Conservation (phyloP, 345 rosid species). For the Citrus hindsii region DNA sequence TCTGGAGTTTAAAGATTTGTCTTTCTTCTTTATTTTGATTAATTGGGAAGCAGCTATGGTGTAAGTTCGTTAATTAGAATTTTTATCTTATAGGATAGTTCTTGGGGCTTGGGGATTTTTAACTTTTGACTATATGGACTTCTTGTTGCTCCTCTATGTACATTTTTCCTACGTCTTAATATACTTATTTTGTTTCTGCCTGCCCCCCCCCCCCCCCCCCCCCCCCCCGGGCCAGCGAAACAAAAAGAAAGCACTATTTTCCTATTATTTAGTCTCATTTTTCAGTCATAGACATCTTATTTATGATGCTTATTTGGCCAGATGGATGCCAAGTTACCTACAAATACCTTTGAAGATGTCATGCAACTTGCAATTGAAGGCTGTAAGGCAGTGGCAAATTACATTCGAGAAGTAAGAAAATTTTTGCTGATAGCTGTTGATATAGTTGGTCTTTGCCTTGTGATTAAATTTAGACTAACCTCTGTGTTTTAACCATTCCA, state of each 20-base stretch:
- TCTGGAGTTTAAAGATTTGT: too few relatives aligned
- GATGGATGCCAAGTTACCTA: constrained; percentile 91
- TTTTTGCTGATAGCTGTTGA: neutral
- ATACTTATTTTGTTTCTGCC: too few relatives aligned
- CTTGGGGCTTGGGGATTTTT: too few relatives aligned
- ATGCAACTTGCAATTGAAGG: constrained; percentile 84
- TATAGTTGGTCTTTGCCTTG: neutral
- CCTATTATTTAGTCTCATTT: neutral
- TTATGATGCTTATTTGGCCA: constrained; percentile 19
- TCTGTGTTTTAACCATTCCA: neutral
- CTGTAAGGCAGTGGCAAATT: constrained; percentile 79
- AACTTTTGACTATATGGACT: too few relatives aligned
- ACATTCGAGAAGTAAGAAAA: constrained; percentile 58
- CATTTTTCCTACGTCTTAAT: too few relatives aligned
- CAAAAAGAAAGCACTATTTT: neutral
- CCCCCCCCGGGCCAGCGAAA: too few relatives aligned
- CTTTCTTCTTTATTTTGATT: too few relatives aligned
- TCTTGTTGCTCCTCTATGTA: too few relatives aligned
- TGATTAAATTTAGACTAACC: neutral
- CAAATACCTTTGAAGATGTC: constrained; percentile 79
- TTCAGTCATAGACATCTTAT: neutral
- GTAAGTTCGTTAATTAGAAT: too few relatives aligned
- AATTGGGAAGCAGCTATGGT: too few relatives aligned
- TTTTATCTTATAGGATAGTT: too few relatives aligned
- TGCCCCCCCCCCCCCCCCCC: too few relatives aligned